phyloP scores from a whole-genome alignment of 805 yeast genomes.

The Suhomyces prunicola region DNA sequence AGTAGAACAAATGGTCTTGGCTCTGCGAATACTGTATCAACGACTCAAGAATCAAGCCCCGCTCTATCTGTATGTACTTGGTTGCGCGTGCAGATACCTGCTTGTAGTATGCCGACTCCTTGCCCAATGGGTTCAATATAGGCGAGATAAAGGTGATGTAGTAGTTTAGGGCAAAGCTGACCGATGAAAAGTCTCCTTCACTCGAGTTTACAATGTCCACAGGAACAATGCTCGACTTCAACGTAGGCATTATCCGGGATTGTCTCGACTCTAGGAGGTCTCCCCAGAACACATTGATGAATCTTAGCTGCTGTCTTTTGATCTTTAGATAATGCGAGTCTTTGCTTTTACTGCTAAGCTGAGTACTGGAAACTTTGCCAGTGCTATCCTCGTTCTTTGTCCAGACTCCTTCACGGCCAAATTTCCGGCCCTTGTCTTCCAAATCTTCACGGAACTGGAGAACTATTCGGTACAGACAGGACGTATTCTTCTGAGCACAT shows the following conservation, averaged over 20 bases:
- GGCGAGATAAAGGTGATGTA: constrained; percentile 25
- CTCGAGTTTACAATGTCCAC: constrained; percentile 13
- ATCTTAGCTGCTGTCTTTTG: constrained; percentile 8
- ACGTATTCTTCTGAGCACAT: constrained; percentile 14
- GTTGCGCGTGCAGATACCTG: constrained; percentile 6
- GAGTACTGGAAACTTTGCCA: neutral
- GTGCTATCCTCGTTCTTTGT: constrained; percentile 10
- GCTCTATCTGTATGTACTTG: constrained; percentile 17
- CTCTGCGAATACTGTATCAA: constrained; percentile 24
- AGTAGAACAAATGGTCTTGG: constrained; percentile 19
- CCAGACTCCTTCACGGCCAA: constrained; percentile 30
- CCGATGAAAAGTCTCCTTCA: constrained; percentile 10
- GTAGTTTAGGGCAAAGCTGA: constrained; percentile 22
- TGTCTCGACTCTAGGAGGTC: constrained; percentile 10
- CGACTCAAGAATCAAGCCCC: constrained; percentile 20
- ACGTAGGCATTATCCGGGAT: constrained; percentile 8
- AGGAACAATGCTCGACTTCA: constrained; percentile 23
- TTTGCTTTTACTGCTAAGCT: constrained; percentile 12
- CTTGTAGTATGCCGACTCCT: constrained; percentile 6
- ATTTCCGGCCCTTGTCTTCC: constrained; percentile 20
- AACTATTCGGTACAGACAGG: constrained; percentile 18
- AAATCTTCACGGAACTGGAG: constrained; percentile 27
- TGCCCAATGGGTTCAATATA: constrained; percentile 26
- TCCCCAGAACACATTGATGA: constrained; percentile 16
- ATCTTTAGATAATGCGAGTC: constrained; percentile 12